A percentile compares a stretch with the other conserved stretches of the same genome.
Evolutionary conservation across 768 basidiomycete species (phyloP).

Genomic region (Tylopilus sp.): DNA sequence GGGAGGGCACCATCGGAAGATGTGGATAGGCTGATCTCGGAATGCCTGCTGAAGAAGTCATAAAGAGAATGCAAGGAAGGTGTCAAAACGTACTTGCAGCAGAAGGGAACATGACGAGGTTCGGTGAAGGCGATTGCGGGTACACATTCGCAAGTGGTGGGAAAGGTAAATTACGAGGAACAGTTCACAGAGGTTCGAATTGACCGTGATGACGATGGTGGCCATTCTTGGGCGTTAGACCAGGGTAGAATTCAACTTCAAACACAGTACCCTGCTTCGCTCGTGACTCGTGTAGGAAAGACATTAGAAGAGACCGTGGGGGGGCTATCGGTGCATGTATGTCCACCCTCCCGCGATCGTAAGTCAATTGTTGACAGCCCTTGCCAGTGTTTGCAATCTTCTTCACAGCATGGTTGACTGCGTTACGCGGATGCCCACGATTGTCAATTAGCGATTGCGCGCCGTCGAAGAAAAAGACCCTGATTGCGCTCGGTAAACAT

Average conservation of each 20-base stretch:
- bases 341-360: slow-evolving; percentile 26
- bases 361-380: slow-evolving; percentile 19
- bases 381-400: slow-evolving; percentile 29
- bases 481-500: slow-evolving; percentile 34
- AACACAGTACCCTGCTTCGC: neutral
- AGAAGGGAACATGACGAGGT: neutral
- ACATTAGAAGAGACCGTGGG: neutral
- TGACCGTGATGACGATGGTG: neutral
- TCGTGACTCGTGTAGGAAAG: neutral
- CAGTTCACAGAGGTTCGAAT: neutral
- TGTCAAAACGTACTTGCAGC: neutral
- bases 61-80: neutral
- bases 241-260: neutral
- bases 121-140: neutral
- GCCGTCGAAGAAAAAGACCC: slow-evolving; percentile 24
- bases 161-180: neutral
- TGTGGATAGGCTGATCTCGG: neutral
- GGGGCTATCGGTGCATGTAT: slow-evolving; percentile 52
- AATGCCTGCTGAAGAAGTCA: neutral
- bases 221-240: neutral
- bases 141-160: neutral
- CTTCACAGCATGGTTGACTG: slow-evolving; percentile 36
- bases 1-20: neutral
- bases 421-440: slow-evolving; percentile 2
- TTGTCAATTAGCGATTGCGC: neutral